Evolutionary conservation across 2,329 filamentous ascomycete species (phyloP).

Genomic region (Fusarium buharicum): DNA sequence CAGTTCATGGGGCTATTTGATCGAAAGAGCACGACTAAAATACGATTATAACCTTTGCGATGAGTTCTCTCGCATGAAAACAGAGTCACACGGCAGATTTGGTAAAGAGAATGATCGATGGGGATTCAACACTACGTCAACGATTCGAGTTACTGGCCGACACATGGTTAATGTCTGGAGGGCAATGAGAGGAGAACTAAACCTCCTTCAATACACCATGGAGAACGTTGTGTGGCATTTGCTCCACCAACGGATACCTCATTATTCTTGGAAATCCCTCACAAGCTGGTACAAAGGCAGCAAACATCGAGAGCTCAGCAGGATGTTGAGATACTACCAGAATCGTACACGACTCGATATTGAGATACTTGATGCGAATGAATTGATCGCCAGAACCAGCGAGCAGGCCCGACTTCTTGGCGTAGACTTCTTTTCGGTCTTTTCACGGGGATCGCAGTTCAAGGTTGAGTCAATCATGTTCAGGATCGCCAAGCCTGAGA

Average conservation of each 20-base stretch:
- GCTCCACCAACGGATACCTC: slow-evolving; percentile 85
- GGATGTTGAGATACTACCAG: slow-evolving; percentile 81
- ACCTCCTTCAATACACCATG: slow-evolving; percentile 92
- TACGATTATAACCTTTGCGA: slow-evolving; percentile 93
- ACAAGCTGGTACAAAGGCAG: slow-evolving; percentile 83
- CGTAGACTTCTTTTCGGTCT: slow-evolving; percentile 96
- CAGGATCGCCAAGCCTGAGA: slow-evolving; percentile 95
- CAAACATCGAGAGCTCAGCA: slow-evolving; percentile 74
- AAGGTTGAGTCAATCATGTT: slow-evolving; percentile 99
- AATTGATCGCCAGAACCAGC: slow-evolving; percentile 86
- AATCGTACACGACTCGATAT: slow-evolving; percentile 82
- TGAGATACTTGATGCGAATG: slow-evolving; percentile 91
- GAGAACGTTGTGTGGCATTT: slow-evolving; percentile 95
- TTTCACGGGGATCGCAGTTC: slow-evolving; percentile 94
- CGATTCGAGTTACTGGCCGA: slow-evolving; percentile 89
- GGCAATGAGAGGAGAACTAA: slow-evolving; percentile 92
- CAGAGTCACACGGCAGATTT: slow-evolving; percentile 82
- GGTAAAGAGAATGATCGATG: slow-evolving; percentile 88
- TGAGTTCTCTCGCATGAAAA: slow-evolving; percentile 89
- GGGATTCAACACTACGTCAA: slow-evolving; percentile 94
- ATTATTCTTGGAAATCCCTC: slow-evolving; percentile 82
- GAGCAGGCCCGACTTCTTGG: slow-evolving; percentile 94
- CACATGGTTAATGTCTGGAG: slow-evolving; percentile 98
- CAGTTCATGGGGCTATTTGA: slow-evolving; percentile 93
- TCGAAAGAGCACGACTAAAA: slow-evolving; percentile 85